Conservation (phyloP, 2,329 filamentous ascomycete genomes). For the Podosphaera aphanis region DNA sequence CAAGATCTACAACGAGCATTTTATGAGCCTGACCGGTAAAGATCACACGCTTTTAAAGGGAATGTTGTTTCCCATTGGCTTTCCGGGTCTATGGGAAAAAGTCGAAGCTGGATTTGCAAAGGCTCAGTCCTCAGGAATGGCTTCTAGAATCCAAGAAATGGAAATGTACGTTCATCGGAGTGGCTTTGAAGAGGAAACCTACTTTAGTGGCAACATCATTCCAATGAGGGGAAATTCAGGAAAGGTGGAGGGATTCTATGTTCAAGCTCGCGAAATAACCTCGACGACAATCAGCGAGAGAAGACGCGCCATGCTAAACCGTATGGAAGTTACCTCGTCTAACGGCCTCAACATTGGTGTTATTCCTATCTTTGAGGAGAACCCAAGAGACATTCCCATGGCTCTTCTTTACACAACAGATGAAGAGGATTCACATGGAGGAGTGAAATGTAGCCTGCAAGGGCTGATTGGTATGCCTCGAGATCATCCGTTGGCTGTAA, state of each 20-base stretch:
- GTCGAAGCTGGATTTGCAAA: constrained; percentile 6
- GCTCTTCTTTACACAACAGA: constrained; percentile 12
- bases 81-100: constrained; percentile 7
- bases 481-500: constrained; percentile 6
- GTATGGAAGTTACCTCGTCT: constrained; percentile 3
- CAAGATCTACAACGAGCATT: constrained; percentile 12
- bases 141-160: constrained; percentile 8
- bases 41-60: constrained; percentile 11
- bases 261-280: constrained; percentile 10
- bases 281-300: constrained; percentile 8
- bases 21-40: constrained; percentile 9
- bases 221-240: constrained; percentile 10
- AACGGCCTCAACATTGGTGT: constrained; percentile 1
- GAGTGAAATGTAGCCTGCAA: constrained; percentile 3
- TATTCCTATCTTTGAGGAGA: constrained; percentile 8
- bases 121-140: constrained; percentile 7
- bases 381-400: constrained; percentile 12
- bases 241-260: constrained; percentile 10
- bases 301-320: constrained; percentile 9
- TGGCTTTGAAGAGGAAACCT: constrained; percentile 10
- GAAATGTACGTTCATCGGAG: constrained; percentile 9
- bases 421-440: constrained; percentile 6
- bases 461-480: constrained; percentile 10
- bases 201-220: constrained; percentile 13
- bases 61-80: constrained; percentile 4